phyloP scores from a whole-genome alignment of 2,329 filamentous ascomycete genomes.

The Aspergillus luchuensis region DNA sequence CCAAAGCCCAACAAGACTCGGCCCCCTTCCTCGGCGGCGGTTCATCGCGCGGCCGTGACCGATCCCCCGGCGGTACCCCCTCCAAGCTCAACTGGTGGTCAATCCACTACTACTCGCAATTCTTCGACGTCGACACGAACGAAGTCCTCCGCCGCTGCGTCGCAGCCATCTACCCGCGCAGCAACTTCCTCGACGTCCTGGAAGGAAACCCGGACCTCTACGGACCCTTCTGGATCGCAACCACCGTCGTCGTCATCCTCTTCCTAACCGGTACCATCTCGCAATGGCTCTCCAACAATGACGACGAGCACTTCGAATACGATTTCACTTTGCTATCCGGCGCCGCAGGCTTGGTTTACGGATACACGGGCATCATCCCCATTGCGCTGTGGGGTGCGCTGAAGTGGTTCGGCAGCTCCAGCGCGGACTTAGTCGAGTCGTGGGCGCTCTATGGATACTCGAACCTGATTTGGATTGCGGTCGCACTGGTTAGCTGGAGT shows the following conservation, averaged over 20 bases:
- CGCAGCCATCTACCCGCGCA: conserved; percentile 84
- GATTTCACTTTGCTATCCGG: conserved; percentile 88
- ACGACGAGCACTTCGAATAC: conserved; percentile 76
- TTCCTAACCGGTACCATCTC: conserved; percentile 95
- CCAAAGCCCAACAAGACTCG: conserved; percentile 51
- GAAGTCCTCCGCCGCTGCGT: conserved; percentile 85
- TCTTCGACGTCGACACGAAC: conserved; percentile 96
- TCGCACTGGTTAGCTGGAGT: conserved; percentile 89
- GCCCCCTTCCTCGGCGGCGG: conserved; percentile 52
- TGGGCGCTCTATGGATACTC: conserved; percentile 94
- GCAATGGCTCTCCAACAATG: conserved; percentile 74
- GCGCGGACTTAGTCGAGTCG: conserved; percentile 90
- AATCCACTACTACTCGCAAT: conserved; percentile 91
- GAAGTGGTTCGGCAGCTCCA: conserved; percentile 93
- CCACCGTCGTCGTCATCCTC: conserved; percentile 91
- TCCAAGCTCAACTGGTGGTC: conserved; percentile 91
- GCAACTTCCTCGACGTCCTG: conserved; percentile 94
- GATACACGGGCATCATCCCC: conserved; percentile 87
- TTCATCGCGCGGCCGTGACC: conserved; percentile 44
- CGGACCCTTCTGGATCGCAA: conserved; percentile 98
- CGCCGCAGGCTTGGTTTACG: conserved; percentile 89
- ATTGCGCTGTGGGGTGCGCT: conserved; percentile 82
- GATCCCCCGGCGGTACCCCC: conserved; percentile 44
- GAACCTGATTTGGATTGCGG: conserved; percentile 96
- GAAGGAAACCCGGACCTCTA: conserved; percentile 97